Evolutionary conservation across 2,329 filamentous ascomycete genomes (phyloP).

Genomic region (Sporothrix humicola): DNA sequence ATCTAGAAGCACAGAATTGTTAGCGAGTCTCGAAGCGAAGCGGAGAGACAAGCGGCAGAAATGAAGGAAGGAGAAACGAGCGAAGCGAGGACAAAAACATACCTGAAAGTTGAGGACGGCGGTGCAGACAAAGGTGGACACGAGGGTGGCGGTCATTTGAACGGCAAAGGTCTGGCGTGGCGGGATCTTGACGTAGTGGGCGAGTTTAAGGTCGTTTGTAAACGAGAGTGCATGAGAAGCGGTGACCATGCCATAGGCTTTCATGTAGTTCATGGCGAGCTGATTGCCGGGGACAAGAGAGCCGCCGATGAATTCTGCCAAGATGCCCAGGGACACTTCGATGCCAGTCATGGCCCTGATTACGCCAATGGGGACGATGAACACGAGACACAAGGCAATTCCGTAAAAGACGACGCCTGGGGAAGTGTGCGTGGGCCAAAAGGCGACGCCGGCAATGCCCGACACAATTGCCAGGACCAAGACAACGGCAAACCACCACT

Average conservation of each 20-base stretch:
- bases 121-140: constrained; percentile 46
- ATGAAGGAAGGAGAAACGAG: background rate
- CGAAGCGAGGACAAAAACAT: background rate
- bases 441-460: constrained; percentile 54
- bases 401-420: constrained; percentile 59
- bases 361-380: constrained; percentile 59
- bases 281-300: constrained; percentile 58
- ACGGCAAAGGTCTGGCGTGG: constrained; percentile 47
- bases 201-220: constrained; percentile 42
- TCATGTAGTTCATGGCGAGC: constrained; percentile 61
- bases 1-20: constrained; percentile 2
- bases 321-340: constrained; percentile 58
- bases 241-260: constrained; percentile 43
- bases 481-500: constrained; percentile 59
- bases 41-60: background rate
- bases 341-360: constrained; percentile 61
- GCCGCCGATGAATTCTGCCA: constrained; percentile 60
- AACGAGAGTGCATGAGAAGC: constrained; percentile 39
- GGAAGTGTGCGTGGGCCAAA: constrained; percentile 58
- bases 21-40: constrained; percentile 1
- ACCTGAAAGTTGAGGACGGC: constrained; percentile 47
- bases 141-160: constrained; percentile 48
- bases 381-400: constrained; percentile 55
- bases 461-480: constrained; percentile 53
- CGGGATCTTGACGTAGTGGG: constrained; percentile 44